phyloP scores from a whole-genome alignment of 441 rosid species.

The Populus trichocarpa region DNA sequence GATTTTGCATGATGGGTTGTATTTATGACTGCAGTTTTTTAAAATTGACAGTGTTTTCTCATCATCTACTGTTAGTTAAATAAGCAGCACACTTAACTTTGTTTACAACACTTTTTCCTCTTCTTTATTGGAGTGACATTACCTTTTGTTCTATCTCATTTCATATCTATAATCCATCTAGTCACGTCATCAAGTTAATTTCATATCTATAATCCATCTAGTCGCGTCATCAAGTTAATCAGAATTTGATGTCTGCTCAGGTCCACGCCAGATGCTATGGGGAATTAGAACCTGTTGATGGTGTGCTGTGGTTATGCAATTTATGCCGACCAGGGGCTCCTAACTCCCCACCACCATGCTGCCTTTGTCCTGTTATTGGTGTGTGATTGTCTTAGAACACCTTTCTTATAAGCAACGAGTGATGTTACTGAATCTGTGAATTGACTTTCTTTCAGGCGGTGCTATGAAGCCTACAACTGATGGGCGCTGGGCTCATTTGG shows the following conservation, averaged over 20 bases:
- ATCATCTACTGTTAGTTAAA: background rate
- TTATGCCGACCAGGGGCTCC: constrained; percentile 90
- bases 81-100: background rate
- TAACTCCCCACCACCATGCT: constrained; percentile 72
- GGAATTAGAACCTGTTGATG: constrained; percentile 82
- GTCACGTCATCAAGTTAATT: no score
- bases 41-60: background rate
- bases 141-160: background rate
- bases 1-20: constrained; percentile 9
- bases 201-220: background rate
- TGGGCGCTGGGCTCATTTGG: constrained; percentile 97
- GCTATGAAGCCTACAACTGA: constrained; percentile 99
- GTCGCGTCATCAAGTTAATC: constrained; percentile 24
- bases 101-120: background rate
- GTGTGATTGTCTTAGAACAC: constrained; percentile 18
- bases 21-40: background rate
- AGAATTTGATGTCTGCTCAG: constrained; percentile 39
- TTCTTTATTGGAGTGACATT: background rate
- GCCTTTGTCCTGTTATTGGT: constrained; percentile 98
- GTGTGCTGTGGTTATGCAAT: constrained; percentile 91
- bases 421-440: constrained; percentile 19
- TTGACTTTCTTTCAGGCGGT: constrained; percentile 57
- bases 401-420: constrained; percentile 12
- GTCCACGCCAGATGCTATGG: constrained; percentile 99
- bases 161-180: no score